Evolutionary conservation across 352 stramenopile genomes (phyloP), one percentile per base, ranked within the genome.

Genomic region (Pythium aquatile): DNA sequence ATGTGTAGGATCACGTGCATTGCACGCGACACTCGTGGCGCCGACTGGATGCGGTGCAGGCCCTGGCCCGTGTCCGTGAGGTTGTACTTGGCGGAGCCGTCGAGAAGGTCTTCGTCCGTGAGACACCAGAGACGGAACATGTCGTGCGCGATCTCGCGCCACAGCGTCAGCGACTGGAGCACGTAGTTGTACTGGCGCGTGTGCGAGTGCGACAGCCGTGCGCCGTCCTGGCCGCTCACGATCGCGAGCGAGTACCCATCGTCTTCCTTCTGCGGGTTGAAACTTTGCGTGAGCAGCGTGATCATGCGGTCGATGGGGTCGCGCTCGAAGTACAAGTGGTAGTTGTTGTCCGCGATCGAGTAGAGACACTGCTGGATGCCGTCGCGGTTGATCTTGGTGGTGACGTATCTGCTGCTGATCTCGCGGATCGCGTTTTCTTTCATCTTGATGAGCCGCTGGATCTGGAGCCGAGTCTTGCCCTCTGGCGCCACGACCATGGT

Each of bases 261-360:
- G 17, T 85, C 79, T 7, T 58, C 61, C 4, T 83, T 69, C 10
- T 87, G 71, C n/a, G 90, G 83, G 47, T 86, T 68, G 70, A 99
- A 99, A 70, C 97, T 76, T 53, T 76, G 67, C 17, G 79, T 83
- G 32, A 99, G 72, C 58, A 97, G 79, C 61, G 78, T 58, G 53
- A 99, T 98, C 78, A 98, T 97, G 39, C 94, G 93, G 69, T 98
- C 95, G 65, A 99, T 98, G 40, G 96, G 96, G 63, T 98, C 90
- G 20, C 96, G 92, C 72, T 99, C 98, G 65, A 96, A 98, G 75
- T 99, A 98, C 54, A 99, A 72, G 73, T 98, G 98, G 53, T 96
- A 98, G 70, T 98, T 97, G 78, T 99, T 99, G 76, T 99, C 96
- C 28, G 91, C 91, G 64, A 99, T 98, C 48, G 88, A 98, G 74